phyloP scores from a whole-genome alignment of 1,139 yeast genomes.

The Insectozyma bohioensis region DNA sequence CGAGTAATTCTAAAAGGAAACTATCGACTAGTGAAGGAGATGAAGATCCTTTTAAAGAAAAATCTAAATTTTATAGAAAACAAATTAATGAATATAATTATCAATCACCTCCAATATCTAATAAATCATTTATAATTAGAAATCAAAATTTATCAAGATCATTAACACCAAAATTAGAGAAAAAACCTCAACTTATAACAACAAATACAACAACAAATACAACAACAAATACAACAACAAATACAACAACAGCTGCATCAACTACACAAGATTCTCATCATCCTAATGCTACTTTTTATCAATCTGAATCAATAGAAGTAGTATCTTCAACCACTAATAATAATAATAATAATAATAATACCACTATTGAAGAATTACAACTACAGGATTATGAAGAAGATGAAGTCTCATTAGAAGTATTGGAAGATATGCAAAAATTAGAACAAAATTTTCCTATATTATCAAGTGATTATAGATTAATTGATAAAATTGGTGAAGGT shows the following conservation, averaged over 20 bases:
- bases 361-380: neutral
- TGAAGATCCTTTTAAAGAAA: constrained; percentile 35
- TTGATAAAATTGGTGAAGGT: constrained; percentile 93
- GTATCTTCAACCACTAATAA: neutral
- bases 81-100: neutral
- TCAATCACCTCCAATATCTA: constrained; percentile 2
- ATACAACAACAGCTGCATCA: constrained; percentile 2
- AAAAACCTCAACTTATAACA: neutral
- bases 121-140: constrained; percentile 8
- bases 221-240: neutral
- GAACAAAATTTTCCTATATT: constrained; percentile 65
- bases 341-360: neutral
- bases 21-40: constrained; percentile 18
- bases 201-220: neutral
- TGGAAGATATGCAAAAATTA: constrained; percentile 66
- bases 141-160: constrained; percentile 11
- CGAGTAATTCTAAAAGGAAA: too few relatives aligned
- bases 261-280: constrained; percentile 1
- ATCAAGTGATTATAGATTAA: constrained; percentile 57
- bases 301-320: neutral
- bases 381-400: constrained; percentile 33
- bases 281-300: neutral
- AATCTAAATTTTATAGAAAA: constrained; percentile 6
- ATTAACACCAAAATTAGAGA: constrained; percentile 5
- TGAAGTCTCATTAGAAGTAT: constrained; percentile 50